Base-by-base conservation (phyloP, 805 yeast species). In the Geotrichum ghanense region DNA sequence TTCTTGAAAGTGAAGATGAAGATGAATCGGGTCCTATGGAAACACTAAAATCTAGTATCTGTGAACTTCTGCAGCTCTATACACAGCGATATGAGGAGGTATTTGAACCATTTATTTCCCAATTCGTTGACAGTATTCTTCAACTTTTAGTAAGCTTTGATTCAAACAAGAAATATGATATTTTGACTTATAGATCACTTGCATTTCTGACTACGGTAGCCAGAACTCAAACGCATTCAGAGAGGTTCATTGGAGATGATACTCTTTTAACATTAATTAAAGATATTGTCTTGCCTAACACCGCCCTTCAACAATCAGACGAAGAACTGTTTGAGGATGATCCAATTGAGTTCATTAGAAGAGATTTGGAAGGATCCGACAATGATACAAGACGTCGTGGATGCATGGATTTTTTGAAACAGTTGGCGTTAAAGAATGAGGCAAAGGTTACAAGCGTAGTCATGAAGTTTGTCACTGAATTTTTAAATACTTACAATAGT, bases 301-400 rank as follows among this genome's bases (percentile, higher is more conserved):
- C 89, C 55, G 75, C 80, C 9, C 73, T 92, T 50, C 78, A 97
- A 58, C 90, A 83, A 48, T 72, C 83, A 1, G 99, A 92, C 60
- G 87, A 86, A 57, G 98, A 94, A 63, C 64, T 81, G 51, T 90
- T 92, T 63, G 98, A 92, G 64, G 98, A 92, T 65, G 98, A 92
- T 60, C 98, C 98, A 31, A 82, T 92, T 46, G 94, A 86, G 57
- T 92, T 74, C 60, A 89, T 89, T 19, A 76, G 97, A 58, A 75
- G 95, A 51, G 98, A 92, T 63, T 70, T 94, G 42, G 98, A 94
- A 65, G 97, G 97, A 3, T 81, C 95, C 0, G 97, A 90, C 61
- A 76, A 83, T 12, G 97, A 89, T 59, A 82, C 96, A 1, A 77
- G 99, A 64, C 75, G 97, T 64, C 78, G 94, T 55, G 79, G 95